These are phyloP conservation scores for Pythium vanterpoolii DNA, from an alignment of 352 stramenopile species.

Conservation along the genomic window DNA sequence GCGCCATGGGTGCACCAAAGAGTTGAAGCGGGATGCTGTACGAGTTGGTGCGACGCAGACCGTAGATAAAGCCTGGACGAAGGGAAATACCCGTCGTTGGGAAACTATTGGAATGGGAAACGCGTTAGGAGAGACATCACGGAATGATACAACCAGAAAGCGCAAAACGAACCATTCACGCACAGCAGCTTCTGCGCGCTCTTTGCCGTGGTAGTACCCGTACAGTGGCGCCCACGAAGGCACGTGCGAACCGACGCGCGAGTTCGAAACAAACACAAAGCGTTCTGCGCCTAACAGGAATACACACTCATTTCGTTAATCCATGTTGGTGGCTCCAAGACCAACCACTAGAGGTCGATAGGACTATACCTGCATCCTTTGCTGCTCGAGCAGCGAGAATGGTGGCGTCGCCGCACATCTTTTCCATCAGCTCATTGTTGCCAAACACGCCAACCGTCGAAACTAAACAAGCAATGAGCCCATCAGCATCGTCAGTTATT, in stretches of 20 bases:
- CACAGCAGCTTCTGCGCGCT: constrained; percentile 79
- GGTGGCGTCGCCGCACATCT: constrained; percentile 86
- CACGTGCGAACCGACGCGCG: constrained; percentile 77
- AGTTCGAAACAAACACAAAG: constrained; percentile 92
- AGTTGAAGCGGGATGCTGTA: constrained; percentile 75
- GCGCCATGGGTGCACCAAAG: constrained; percentile 61
- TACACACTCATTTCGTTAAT: neutral
- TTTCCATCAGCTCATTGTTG: constrained; percentile 86
- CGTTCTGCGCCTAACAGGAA: constrained; percentile 40
- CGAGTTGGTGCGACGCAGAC: constrained; percentile 61
- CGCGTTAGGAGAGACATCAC: neutral
- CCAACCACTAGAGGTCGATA: too few relatives aligned
- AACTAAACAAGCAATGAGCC: constrained; percentile 30
- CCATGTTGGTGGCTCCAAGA: too few relatives aligned
- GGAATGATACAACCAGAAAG: neutral
- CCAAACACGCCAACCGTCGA: constrained; percentile 89
- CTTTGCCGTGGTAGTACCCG: constrained; percentile 90
- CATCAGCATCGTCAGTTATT: neutral
- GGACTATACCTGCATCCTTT: constrained; percentile 45
- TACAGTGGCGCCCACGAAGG: constrained; percentile 75
- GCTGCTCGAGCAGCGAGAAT: constrained; percentile 74
- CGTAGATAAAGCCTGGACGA: constrained; percentile 90
- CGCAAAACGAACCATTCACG: constrained; percentile 35
- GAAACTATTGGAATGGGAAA: constrained; percentile 34
- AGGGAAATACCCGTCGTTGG: constrained; percentile 76